Conservation (phyloP, 208 protist species). For the Leishmania mexicana region DNA sequence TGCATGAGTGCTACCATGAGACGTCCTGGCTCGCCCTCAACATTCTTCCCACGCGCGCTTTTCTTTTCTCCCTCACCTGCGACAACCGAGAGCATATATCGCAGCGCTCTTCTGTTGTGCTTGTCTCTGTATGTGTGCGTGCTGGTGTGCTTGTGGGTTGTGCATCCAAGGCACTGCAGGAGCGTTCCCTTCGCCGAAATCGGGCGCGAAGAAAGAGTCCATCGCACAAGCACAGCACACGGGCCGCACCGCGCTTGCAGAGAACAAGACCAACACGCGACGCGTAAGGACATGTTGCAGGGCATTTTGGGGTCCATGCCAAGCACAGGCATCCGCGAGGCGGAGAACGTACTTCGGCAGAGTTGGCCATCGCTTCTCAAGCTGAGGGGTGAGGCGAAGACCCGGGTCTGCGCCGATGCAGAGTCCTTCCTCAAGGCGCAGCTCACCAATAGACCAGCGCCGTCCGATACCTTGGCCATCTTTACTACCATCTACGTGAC, state of each 20-base stretch:
- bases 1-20: background rate
- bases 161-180: background rate
- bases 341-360: background rate
- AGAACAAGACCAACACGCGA: background rate
- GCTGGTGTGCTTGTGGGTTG: background rate
- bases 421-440: conserved; percentile 3
- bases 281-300: background rate
- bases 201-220: background rate
- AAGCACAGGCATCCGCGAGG: background rate
- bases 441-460: background rate
- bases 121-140: background rate
- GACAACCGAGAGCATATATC: background rate
- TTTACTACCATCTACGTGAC: conserved; percentile 15
- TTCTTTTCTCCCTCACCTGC: background rate
- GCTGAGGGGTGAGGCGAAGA: background rate
- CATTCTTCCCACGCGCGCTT: background rate
- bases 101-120: background rate
- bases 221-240: background rate
- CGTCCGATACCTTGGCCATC: background rate
- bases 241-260: background rate
- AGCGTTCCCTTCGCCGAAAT: background rate
- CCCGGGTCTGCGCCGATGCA: background rate
- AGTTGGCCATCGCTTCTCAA: conserved; percentile 1
- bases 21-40: background rate
- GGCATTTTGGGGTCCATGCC: background rate